These are phyloP conservation scores for Lactarius psammicola DNA, from an alignment of 768 basidiomycete species.

Conservation along the genomic window DNA sequence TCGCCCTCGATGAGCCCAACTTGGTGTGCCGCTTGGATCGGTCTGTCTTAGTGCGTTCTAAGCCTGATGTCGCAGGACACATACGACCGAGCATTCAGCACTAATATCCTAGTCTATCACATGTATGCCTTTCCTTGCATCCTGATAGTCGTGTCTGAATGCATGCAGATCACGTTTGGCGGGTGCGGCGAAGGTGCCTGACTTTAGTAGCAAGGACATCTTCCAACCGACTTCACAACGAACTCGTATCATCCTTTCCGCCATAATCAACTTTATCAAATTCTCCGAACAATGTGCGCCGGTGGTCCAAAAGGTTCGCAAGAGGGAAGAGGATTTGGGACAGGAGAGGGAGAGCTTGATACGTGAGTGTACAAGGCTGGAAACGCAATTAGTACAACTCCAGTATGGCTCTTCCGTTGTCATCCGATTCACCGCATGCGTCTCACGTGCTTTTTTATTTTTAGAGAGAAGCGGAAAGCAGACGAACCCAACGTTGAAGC, in stretches of 20 bases:
- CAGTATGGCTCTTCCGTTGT: conserved; percentile 45
- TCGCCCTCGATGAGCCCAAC: conserved; percentile 47
- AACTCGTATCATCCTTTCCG: conserved; percentile 73
- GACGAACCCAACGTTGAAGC: conserved; percentile 68
- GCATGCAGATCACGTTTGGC: conserved; percentile 62
- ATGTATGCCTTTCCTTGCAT: conserved; percentile 44
- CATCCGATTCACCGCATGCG: not conserved
- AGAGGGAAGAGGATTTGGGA: conserved; percentile 53
- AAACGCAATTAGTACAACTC: conserved; percentile 51
- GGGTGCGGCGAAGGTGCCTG: conserved; percentile 66
- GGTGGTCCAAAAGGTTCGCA: conserved; percentile 61
- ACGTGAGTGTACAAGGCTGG: conserved; percentile 48
- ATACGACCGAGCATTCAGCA: conserved; percentile 55
- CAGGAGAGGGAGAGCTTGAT: conserved; percentile 60
- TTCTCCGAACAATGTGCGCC: conserved; percentile 74
- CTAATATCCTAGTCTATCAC: conserved; percentile 67
- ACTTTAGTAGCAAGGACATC: conserved; percentile 76
- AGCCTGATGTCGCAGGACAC: conserved; percentile 52
- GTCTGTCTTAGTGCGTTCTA: not conserved
- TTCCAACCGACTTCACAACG: conserved; percentile 70
- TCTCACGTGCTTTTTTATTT: not conserved
- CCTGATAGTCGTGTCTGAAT: not conserved
- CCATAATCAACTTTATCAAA: conserved; percentile 91
- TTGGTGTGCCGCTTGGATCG: conserved; percentile 42
- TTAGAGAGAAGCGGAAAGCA: conserved; percentile 59